Evolutionary conservation across 768 basidiomycete species (phyloP), one percentile per base, ranked within the genome.

Genomic region (Boletus bicolor): DNA sequence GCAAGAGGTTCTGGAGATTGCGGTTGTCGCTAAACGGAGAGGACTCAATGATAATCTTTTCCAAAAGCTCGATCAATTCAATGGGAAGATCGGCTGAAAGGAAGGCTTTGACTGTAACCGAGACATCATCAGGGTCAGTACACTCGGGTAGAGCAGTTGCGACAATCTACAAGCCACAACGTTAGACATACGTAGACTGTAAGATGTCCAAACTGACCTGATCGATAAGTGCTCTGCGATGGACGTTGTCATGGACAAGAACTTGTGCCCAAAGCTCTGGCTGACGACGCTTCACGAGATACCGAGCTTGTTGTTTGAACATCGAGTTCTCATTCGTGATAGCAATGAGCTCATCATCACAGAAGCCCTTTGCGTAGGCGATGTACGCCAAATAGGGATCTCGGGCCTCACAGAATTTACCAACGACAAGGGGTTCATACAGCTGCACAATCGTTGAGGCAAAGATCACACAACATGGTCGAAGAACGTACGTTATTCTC

Each of bases 231-330:
- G 89, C 85, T 60, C 97, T 88, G 57, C 94, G 92, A 70, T 98
- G 87, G 46, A 92, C 82, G 72, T 97, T 98, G 60, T 93, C 93
- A 4, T 83, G 80, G 11, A 83, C 79, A 53, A 99, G 86, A 36
- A 99, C 97, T 73, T 98, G 93, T 2, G 89, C 85, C 97, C 97
- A 99, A 32, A 99, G 84, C 58, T 98, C 97, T 15, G 90, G 85
- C 58, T 92, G 86, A 58, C 97, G 91, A 64, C 97, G 87, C 75
- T 95, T 97, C 68, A 98, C 91, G 55, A 99, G 84, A 75, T 99
- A 99, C 30, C 97, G 88, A 50, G 97, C 92, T 73, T 98, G 97
- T 67, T 99, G 96, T 75, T 98, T 99, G 83, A 95, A 99, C 97
- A 99, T 99, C 12, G 94, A 87, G 77, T 99, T 99, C 62, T 96